These are phyloP conservation scores for Encephalitozoon hellem DNA, from an alignment of 371 early-diverging fungal species.

Conservation along the genomic window DNA sequence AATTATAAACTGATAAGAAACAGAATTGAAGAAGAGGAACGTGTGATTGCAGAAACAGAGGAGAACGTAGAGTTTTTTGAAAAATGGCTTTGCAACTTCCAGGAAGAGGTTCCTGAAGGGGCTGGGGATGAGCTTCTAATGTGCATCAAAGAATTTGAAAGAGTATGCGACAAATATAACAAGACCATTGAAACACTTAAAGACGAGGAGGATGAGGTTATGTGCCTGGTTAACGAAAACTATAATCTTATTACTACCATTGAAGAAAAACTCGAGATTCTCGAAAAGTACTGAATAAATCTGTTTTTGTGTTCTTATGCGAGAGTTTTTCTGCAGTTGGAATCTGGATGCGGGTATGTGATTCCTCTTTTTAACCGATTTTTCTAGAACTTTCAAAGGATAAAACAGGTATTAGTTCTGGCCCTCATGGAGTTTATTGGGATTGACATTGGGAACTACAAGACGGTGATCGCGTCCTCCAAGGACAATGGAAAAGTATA, in stretches of 20 bases:
- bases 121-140: conserved; percentile 10
- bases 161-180: conserved; percentile 46
- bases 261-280: conserved; percentile 48
- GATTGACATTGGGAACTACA: conserved; percentile 53
- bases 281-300: conserved; percentile 35
- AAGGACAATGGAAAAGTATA: conserved; percentile 38
- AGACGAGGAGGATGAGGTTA: conserved; percentile 54
- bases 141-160: conserved; percentile 46
- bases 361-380: neutral
- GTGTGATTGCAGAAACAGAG: conserved; percentile 38
- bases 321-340: neutral
- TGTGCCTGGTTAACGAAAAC: conserved; percentile 56
- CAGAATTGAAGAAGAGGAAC: conserved; percentile 38
- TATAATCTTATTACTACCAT: conserved; percentile 33
- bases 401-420: neutral
- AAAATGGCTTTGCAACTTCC: conserved; percentile 6
- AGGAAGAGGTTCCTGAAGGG: neutral
- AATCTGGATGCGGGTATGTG: too few species aligned
- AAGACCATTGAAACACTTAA: conserved; percentile 33
- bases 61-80: conserved; percentile 50
- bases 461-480: conserved; percentile 42
- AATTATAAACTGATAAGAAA: conserved; percentile 36
- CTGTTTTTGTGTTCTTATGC: neutral
- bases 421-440: conserved; percentile 41
- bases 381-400: conserved; percentile 26